Evolutionary conservation across 2,329 filamentous ascomycete genomes (phyloP).

Genomic region (Gliomastix tumulicola): DNA sequence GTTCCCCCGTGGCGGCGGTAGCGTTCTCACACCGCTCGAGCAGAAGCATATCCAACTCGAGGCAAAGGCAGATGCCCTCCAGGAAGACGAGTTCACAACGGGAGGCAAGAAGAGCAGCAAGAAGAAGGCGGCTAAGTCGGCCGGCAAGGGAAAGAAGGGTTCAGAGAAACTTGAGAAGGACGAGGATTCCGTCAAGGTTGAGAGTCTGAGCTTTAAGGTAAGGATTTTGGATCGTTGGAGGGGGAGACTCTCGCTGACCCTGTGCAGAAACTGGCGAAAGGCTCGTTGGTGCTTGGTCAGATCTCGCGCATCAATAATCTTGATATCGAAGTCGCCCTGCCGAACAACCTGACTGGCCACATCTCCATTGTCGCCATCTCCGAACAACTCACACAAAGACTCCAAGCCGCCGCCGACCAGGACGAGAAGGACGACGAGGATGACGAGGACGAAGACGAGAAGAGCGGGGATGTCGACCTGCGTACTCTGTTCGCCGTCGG

Average conservation of each 20-base stretch:
- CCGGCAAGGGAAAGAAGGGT: slow-evolving; percentile 45
- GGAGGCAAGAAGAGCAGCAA: slow-evolving; percentile 36
- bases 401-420: slow-evolving; percentile 59
- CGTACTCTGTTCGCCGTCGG: slow-evolving; percentile 71
- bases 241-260: no score
- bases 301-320: slow-evolving; percentile 73
- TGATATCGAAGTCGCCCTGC: slow-evolving; percentile 74
- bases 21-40: slow-evolving; percentile 84
- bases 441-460: slow-evolving; percentile 38
- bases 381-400: slow-evolving; percentile 64
- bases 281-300: slow-evolving; percentile 82
- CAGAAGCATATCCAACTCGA: slow-evolving; percentile 95
- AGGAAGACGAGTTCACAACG: slow-evolving; percentile 66
- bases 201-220: slow-evolving; percentile 87
- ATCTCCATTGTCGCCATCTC: slow-evolving; percentile 92
- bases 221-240: no score
- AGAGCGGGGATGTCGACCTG: slow-evolving; percentile 61
- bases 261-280: slow-evolving; percentile 78
- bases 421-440: slow-evolving; percentile 47
- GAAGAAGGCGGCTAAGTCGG: slow-evolving; percentile 52
- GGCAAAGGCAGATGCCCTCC: slow-evolving; percentile 84
- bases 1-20: slow-evolving; percentile 89
- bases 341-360: slow-evolving; percentile 89
- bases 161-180: slow-evolving; percentile 36
- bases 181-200: slow-evolving; percentile 62